These are phyloP conservation scores for Colletotrichum karsti DNA, from an alignment of 2,329 filamentous ascomycete genomes.

Conservation along the genomic window DNA sequence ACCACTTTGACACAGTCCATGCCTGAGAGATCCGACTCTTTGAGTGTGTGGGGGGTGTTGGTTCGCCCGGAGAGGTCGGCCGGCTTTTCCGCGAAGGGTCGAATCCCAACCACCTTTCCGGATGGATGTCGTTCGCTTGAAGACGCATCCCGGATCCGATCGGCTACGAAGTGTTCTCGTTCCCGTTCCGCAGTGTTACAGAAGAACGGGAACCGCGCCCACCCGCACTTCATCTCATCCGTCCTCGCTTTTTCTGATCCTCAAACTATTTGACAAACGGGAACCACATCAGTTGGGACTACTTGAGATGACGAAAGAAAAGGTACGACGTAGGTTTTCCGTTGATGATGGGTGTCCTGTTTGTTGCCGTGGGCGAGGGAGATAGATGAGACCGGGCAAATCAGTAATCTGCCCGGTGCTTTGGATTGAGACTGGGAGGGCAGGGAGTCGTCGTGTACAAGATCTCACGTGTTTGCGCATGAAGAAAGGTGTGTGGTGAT, in stretches of 20 bases:
- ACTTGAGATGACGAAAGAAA: background rate
- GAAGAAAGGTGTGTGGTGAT: background rate
- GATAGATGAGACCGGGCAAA: background rate
- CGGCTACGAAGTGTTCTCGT: background rate
- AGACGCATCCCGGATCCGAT: conserved; percentile 16
- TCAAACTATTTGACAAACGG: background rate
- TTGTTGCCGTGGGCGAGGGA: background rate
- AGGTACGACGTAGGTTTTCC: background rate
- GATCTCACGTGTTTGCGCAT: background rate
- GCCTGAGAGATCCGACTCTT: conserved; percentile 11
- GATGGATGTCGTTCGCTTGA: no score
- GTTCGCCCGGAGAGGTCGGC: background rate
- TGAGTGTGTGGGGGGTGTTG: background rate
- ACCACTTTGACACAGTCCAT: conserved; percentile 11
- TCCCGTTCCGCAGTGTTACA: background rate
- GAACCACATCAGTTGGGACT: background rate
- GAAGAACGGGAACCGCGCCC: background rate
- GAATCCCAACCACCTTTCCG: no score
- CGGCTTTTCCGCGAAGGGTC: background rate
- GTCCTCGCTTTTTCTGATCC: background rate
- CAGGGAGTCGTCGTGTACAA: background rate
- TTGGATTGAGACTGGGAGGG: background rate
- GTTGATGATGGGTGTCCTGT: background rate
- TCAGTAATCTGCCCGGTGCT: background rate
- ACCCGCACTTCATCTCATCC: no score